These are phyloP conservation scores for Poterioochromonas sp. DNA, from an alignment of 352 stramenopile species.

Conservation along the genomic window DNA sequence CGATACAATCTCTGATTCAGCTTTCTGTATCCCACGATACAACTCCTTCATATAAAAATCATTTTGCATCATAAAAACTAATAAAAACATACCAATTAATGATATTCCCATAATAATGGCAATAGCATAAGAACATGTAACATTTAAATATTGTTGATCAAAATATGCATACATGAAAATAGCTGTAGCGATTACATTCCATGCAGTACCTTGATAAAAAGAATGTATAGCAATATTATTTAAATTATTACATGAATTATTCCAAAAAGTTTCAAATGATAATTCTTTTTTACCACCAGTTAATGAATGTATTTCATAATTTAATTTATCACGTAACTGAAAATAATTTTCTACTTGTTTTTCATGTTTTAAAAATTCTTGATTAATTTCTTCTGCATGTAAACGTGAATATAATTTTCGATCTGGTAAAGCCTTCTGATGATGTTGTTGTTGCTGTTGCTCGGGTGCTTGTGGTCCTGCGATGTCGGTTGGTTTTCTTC, in stretches of 20 bases:
- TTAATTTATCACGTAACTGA: neutral
- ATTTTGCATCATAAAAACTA: too few species aligned
- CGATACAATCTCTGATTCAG: too few species aligned
- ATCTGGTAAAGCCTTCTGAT: neutral
- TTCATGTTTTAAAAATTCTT: neutral
- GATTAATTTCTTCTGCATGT: neutral
- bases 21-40: too few species aligned
- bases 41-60: too few species aligned
- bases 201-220: conserved; percentile 21
- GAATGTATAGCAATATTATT: neutral
- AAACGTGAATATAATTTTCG: neutral
- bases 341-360: neutral
- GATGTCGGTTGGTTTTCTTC: neutral
- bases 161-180: conserved; percentile 38
- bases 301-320: neutral
- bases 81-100: too few species aligned
- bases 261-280: conserved; percentile 11
- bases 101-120: neutral
- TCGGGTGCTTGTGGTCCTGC: neutral
- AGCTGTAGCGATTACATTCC: neutral
- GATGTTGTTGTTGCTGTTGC: neutral
- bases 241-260: neutral
- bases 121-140: neutral
- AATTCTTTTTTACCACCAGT: neutral
- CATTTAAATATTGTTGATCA: neutral